Base-by-base conservation (phyloP, 2,329 filamentous ascomycete species). In the Chaetomium globosum region DNA sequence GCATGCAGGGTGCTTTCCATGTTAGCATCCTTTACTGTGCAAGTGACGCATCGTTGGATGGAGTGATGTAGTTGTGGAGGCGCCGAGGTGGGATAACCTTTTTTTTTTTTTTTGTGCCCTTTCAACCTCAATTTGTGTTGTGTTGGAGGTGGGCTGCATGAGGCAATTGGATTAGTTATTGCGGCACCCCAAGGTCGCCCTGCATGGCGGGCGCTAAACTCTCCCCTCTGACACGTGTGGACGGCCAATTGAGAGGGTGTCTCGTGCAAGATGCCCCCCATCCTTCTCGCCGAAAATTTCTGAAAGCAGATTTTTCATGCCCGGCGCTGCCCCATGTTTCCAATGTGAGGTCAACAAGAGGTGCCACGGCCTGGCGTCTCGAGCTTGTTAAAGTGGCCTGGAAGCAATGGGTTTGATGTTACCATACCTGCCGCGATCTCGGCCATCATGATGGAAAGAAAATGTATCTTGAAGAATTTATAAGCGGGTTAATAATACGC, bases 181-280 rank as follows among this genome's bases (percentile, higher is more conserved):
- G 58, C 31, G 13, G 31, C 48, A 53, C 13, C 48, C 51, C 23
- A 10, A 52, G 26, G 26, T 46, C 16, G 23, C 16, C 7, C 46
- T 48, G 61, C 61, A 63, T 46, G 30, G 21, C 61, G 54, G 60
- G 61, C 48, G 61, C 54, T 63, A 58, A 63, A 63, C 13, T 31
- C 26, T 55, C 21, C 21, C 19, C 9, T 48, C 39, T 52, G n/a
- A 52, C 58, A 52, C 48, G 48, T 59, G 39, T 57, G 16, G 16
- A 26, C 13, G 30, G 48, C 46, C 43, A 30, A 36, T 46, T 16
- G n/a, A 19, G 31, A 19, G 12, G 12, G 21, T 19, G 13, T 60
- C 30, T 60, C 48, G 21, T 60, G 48, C 58, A 52, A 52, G 48
- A 49, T 49, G 39, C 26, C 48, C 21, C 21, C 39, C 39, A 33